Conservation (phyloP, 306 rosid genomes). For the Castanospermum australe region DNA sequence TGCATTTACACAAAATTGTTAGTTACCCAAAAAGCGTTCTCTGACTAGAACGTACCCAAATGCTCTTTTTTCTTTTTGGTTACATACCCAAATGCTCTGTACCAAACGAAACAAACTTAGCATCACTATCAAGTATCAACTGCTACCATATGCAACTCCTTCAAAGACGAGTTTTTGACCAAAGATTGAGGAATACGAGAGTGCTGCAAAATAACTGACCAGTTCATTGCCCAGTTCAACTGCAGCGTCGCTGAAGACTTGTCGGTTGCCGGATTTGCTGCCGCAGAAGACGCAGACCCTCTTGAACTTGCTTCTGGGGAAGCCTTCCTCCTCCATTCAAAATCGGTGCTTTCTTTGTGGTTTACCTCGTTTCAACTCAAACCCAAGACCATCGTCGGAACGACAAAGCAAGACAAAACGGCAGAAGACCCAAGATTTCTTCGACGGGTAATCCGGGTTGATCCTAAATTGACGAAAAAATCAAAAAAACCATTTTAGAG, state of each 20-base stretch:
- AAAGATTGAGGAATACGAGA: neutral
- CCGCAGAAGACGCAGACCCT: constrained; percentile 90
- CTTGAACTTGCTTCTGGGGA: constrained; percentile 56
- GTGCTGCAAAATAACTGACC: constrained; percentile 37
- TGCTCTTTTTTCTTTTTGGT: too few relatives aligned
- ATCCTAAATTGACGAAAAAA: constrained; percentile 16
- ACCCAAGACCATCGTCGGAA: constrained; percentile 31
- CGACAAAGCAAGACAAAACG: constrained; percentile 8
- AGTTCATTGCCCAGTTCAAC: constrained; percentile 76
- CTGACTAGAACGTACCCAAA: constrained; percentile 25
- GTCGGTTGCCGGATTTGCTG: constrained; percentile 75
- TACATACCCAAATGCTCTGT: constrained; percentile 9
- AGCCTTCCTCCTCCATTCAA: constrained; percentile 68
- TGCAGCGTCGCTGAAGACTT: constrained; percentile 83
- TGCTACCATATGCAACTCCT: neutral
- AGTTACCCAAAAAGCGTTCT: neutral
- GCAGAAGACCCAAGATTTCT: too few relatives aligned
- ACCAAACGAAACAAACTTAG: neutral
- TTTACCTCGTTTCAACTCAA: constrained; percentile 6
- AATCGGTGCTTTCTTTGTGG: constrained; percentile 1
- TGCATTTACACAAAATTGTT: constrained; percentile 16
- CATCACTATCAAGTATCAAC: neutral
- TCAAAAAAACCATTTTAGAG: constrained; percentile 5
- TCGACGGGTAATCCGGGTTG: constrained; percentile 24
- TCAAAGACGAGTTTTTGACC: constrained; percentile 7